A percentile compares a stretch with the other conserved stretches of the same genome.
These are phyloP conservation scores for Populus trichocarpa DNA, from an alignment of 441 rosid species.

Conservation along the genomic window DNA sequence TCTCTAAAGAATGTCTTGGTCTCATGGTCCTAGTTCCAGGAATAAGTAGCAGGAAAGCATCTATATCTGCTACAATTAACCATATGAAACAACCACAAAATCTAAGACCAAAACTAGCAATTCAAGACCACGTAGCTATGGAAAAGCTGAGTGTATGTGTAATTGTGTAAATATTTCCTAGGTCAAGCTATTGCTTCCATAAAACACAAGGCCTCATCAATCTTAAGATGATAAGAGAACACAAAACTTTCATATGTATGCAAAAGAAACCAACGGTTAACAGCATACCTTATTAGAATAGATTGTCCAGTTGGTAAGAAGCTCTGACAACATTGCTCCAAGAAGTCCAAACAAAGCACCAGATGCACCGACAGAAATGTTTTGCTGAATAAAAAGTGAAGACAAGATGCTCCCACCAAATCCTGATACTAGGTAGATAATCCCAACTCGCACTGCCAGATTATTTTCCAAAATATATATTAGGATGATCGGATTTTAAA, in stretches of 20 bases:
- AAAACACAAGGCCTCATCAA: background rate
- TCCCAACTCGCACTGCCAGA: conserved; percentile 64
- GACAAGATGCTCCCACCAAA: conserved; percentile 82
- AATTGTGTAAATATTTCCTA: background rate
- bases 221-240: background rate
- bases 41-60: background rate
- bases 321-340: conserved; percentile 88
- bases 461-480: background rate
- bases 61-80: background rate
- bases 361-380: conserved; percentile 75
- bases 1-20: background rate
- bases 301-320: conserved; percentile 79
- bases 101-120: background rate
- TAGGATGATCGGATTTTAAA: background rate
- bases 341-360: conserved; percentile 86
- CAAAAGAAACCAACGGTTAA: background rate
- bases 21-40: background rate
- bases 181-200: background rate
- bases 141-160: background rate
- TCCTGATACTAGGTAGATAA: conserved; percentile 62
- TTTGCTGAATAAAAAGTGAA: conserved; percentile 32
- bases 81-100: background rate
- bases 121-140: background rate
- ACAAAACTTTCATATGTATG: background rate
- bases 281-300: conserved; percentile 67